Conservation (phyloP, 2,329 filamentous ascomycete genomes). For the Gaeumannomyces sp. region DNA sequence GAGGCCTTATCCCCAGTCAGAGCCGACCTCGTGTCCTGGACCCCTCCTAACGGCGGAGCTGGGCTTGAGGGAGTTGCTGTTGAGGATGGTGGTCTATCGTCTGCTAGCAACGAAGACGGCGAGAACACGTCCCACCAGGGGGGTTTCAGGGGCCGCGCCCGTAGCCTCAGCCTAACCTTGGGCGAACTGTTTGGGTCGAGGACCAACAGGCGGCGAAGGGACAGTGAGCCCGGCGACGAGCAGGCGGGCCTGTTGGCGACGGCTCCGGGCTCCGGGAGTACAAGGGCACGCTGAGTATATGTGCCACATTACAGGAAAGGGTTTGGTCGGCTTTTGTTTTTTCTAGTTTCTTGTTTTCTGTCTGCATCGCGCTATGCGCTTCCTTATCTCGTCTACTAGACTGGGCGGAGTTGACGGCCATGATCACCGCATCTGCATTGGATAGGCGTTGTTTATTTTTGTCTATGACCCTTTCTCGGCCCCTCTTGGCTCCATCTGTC, state of each 20-base stretch:
- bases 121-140: not conserved
- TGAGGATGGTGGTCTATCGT: not conserved
- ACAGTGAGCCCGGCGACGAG: slow-evolving; percentile 8
- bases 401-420: not conserved
- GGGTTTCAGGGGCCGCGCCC: slow-evolving; percentile 14
- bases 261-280: not conserved
- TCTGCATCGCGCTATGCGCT: not conserved
- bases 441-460: slow-evolving; percentile 9
- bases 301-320: not conserved
- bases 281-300: not conserved
- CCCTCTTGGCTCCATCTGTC: not conserved
- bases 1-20: slow-evolving; percentile 26
- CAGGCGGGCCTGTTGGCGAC: not conserved
- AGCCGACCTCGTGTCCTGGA: slow-evolving; percentile 8
- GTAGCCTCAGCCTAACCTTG: slow-evolving; percentile 33
- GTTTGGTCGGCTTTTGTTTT: not conserved
- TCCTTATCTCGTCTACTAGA: not conserved
- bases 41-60: not conserved
- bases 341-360: not conserved
- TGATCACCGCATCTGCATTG: slow-evolving; percentile 8
- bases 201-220: slow-evolving; percentile 17
- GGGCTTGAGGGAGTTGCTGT: not conserved
- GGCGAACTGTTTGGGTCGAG: slow-evolving; percentile 29
- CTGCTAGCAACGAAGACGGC: not conserved
- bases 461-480: not conserved